phyloP scores from a whole-genome alignment of 1,139 yeast genomes.

The Arxiozyma bovina region DNA sequence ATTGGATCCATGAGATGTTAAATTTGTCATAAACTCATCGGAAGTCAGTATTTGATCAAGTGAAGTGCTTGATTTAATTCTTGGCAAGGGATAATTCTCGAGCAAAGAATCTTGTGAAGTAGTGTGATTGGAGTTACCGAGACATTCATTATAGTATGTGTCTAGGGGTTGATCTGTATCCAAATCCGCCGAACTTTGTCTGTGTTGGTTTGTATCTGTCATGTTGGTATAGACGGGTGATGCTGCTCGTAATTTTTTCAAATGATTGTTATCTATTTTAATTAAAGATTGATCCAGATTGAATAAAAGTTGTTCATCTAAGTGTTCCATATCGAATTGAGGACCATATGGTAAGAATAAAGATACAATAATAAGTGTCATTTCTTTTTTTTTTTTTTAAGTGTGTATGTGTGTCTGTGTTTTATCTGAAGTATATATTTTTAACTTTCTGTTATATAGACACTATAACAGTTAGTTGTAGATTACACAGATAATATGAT shows the following conservation, averaged over 20 bases:
- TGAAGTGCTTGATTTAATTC: constrained; percentile 15
- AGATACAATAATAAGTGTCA: constrained; percentile 30
- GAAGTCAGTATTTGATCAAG: constrained; percentile 19
- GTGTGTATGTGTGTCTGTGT: not conserved
- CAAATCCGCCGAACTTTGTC: not conserved
- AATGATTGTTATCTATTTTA: constrained; percentile 1
- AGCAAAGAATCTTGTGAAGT: constrained; percentile 11
- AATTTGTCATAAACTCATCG: constrained; percentile 28
- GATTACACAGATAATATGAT: not conserved
- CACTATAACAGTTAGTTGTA: no score
- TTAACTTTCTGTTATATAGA: no score
- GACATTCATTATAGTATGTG: not conserved
- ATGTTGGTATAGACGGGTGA: constrained; percentile 8
- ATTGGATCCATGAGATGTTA: constrained; percentile 28
- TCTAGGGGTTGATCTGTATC: not conserved
- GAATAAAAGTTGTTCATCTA: constrained; percentile 13
- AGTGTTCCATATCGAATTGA: constrained; percentile 26
- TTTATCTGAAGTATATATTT: not conserved
- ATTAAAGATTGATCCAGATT: constrained; percentile 3
- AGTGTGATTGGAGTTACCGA: no score
- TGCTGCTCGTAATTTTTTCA: constrained; percentile 15
- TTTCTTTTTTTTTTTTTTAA: constrained; percentile 4
- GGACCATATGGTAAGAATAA: constrained; percentile 31
- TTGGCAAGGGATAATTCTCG: constrained; percentile 4
- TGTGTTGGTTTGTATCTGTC: not conserved